Base-by-base conservation (phyloP, 2,329 filamentous ascomycete species). In the Biscogniauxia marginata region DNA sequence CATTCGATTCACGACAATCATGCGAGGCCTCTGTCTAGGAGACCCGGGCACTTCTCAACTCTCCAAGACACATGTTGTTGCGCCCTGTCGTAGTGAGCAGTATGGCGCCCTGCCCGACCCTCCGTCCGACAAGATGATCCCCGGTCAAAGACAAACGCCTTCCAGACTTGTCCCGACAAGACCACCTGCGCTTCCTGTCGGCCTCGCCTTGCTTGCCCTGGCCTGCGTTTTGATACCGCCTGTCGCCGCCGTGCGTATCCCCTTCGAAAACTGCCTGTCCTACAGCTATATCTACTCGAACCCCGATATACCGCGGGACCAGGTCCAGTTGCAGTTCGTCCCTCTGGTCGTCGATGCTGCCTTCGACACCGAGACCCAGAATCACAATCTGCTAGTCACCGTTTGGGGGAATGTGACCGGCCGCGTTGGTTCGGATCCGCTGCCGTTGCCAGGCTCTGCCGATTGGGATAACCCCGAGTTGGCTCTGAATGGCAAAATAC, bases 371-470 rank as follows among this genome's bases (percentile, higher is more conserved):
- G 72, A 76, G 13, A 75, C 82, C 60, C 71, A 82, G 4, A 80
- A 76, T 50, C 85, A 93, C 68, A 84, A 81, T 44, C 79, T 99
- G 49, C 85, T 84, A 60, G 77, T 97, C 54, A 95, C 86, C 1
- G 83, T 96, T 48, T 98, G 91, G 77, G 93, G 93, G 51, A 97
- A 98, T 73, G 91, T 98, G 24, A 90, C 88, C 7, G 95, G 95
- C 48, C 84, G 87, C 50, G 79, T 82, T 46, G 78, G 79, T 2
- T 69, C 74, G 11, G 75, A 77, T n/a, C 58, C 73, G 2, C 82
- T 91, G 52, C 91, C 91, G 30, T 66, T 83, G 0, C 73, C 81
- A 18, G 73, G 81, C 64, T 81, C 84, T 68, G 72, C 83, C 0
- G 75, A 78, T 48, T 91, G 91, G 90, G 71, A 64, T 2, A 78